Evolutionary conservation across 2,329 filamentous ascomycete genomes (phyloP).

Genomic region (Arthrobotrys megalospora): DNA sequence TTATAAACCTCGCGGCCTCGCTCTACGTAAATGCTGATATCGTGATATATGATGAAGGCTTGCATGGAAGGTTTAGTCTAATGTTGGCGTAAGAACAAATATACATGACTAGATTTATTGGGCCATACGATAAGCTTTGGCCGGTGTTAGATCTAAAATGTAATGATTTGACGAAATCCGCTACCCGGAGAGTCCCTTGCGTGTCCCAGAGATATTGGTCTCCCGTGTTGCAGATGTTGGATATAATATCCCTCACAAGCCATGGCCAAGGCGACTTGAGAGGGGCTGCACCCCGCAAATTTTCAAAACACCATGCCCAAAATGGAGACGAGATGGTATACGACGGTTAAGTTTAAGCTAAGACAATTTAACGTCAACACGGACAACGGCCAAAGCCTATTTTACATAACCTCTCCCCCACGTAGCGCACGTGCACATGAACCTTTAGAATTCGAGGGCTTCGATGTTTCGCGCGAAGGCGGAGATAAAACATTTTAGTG

Average conservation of each 20-base stretch:
- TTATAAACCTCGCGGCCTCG: too few species aligned
- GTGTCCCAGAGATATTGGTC: not conserved
- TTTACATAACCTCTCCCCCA: constrained; percentile 8
- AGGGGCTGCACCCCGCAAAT: constrained; percentile 8
- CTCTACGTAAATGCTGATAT: too few species aligned
- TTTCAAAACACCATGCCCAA: constrained; percentile 17
- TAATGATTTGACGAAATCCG: too few species aligned
- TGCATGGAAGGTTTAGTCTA: too few species aligned
- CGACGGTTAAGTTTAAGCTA: not conserved
- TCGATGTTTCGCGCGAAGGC: constrained; percentile 12
- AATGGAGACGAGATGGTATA: constrained; percentile 23
- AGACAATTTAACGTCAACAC: not conserved
- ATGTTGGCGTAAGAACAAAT: not conserved
- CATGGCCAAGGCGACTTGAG: constrained; percentile 7
- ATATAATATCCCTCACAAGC: constrained; percentile 20
- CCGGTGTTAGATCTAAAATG: too few species aligned
- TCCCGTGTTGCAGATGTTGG: not conserved
- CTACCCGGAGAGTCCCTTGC: too few species aligned
- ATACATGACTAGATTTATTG: not conserved
- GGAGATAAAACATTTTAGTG: constrained; percentile 39
- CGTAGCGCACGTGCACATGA: constrained; percentile 15
- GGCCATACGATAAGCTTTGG: too few species aligned
- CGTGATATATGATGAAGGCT: too few species aligned
- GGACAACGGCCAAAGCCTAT: constrained; percentile 13
- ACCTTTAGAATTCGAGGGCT: constrained; percentile 1